Conservation (phyloP, 2,329 filamentous ascomycete species). For the Sordariomycetes sp. region DNA sequence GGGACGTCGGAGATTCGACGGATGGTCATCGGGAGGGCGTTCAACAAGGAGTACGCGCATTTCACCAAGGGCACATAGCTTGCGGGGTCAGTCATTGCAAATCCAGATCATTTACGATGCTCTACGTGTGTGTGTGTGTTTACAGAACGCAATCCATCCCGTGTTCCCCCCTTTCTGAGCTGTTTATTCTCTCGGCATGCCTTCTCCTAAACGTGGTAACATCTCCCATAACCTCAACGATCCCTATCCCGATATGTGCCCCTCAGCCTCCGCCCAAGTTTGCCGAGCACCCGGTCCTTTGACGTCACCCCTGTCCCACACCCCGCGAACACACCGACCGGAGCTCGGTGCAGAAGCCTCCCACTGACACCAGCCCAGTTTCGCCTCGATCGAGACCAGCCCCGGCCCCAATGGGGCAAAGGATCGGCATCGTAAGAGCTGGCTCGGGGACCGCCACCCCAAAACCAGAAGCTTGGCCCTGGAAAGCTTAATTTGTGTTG, state of each 20-base stretch:
- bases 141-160: not conserved
- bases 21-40: slow-evolving; percentile 88
- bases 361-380: not conserved
- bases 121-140: not conserved
- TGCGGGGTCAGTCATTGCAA: not conserved
- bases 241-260: not conserved
- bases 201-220: not conserved
- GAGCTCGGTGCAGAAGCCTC: not conserved
- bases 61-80: slow-evolving; percentile 7
- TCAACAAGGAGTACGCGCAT: slow-evolving; percentile 70
- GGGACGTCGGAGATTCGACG: slow-evolving; percentile 89
- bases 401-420: not conserved
- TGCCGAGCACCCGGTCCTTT: not conserved
- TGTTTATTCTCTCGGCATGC: not conserved
- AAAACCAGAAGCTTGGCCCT: not conserved
- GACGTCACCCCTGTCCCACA: not conserved
- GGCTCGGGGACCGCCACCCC: not conserved
- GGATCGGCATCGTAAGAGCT: not conserved
- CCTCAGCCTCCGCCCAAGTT: not conserved
- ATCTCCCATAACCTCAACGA: not conserved
- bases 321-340: not conserved
- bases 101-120: not conserved
- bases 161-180: not conserved
- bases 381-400: not conserved
- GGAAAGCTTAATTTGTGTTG: not conserved